Conservation (phyloP, 257 asterid genomes). For the Ilex aquifolium region DNA sequence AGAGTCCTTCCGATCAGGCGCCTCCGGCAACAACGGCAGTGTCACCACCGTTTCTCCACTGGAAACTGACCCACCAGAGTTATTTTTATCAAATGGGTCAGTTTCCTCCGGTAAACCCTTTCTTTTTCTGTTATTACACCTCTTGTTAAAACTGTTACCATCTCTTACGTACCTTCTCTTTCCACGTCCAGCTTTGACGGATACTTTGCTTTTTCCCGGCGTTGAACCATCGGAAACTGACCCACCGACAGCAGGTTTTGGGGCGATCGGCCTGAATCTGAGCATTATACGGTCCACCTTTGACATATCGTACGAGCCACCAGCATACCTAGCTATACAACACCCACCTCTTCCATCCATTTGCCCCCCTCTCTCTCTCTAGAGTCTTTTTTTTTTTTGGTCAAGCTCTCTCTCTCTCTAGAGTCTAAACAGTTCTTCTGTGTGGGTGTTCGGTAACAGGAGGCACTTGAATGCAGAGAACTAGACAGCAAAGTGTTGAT, state of each 20-base stretch:
- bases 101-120: constrained; percentile 29
- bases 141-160: constrained; percentile 9
- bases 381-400: too few relatives aligned
- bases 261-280: constrained; percentile 73
- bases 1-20: constrained; percentile 11
- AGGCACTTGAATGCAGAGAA: constrained; percentile 8
- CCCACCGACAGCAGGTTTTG: constrained; percentile 43
- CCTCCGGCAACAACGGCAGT: constrained; percentile 43
- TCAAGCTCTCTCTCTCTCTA: too few relatives aligned
- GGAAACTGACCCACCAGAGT: constrained; percentile 29
- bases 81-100: constrained; percentile 6
- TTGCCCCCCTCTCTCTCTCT: background rate
- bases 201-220: constrained; percentile 16
- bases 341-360: constrained; percentile 66
- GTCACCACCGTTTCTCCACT: constrained; percentile 29
- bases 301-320: constrained; percentile 39
- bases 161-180: constrained; percentile 38
- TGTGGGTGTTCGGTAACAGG: too few relatives aligned
- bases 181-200: constrained; percentile 24
- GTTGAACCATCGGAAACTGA: constrained; percentile 19
- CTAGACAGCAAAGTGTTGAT: constrained; percentile 10
- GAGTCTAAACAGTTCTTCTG: too few relatives aligned
- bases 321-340: constrained; percentile 56
- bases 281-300: constrained; percentile 56
- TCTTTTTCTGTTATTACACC: constrained; percentile 9